Evolutionary conservation across 352 stramenopile species (phyloP).

Genomic region (Aphanomyces euteiches): DNA sequence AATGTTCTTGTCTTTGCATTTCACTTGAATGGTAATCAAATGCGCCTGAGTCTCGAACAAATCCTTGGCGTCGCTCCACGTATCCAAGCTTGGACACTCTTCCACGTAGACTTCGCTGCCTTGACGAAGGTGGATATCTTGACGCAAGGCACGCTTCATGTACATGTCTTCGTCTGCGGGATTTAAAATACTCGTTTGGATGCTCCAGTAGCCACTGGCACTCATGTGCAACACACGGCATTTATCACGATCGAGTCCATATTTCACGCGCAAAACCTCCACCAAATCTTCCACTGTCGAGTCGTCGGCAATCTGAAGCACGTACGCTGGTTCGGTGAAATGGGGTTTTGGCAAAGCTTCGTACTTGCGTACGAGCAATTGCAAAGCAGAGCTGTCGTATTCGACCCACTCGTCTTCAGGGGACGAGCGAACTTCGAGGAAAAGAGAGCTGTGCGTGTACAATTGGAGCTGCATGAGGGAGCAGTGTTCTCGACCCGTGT

Average conservation of each 20-base stretch:
- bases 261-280: slow-evolving; percentile 51
- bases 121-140: slow-evolving; percentile 64
- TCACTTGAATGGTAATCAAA: slow-evolving; percentile 74
- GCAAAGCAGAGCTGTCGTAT: slow-evolving; percentile 58
- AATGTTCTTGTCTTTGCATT: slow-evolving; percentile 34
- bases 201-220: slow-evolving; percentile 56
- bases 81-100: slow-evolving; percentile 50
- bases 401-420: slow-evolving; percentile 57
- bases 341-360: slow-evolving; percentile 14
- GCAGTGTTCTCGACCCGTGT: slow-evolving; percentile 47
- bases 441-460: slow-evolving; percentile 69
- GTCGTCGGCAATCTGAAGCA: slow-evolving; percentile 59
- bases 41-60: slow-evolving; percentile 77
- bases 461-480: slow-evolving; percentile 54
- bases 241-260: slow-evolving; percentile 40
- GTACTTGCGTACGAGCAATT: slow-evolving; percentile 66
- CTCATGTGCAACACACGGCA: slow-evolving; percentile 71
- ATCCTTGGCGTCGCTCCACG: slow-evolving; percentile 49
- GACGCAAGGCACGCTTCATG: slow-evolving; percentile 44
- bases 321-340: slow-evolving; percentile 7
- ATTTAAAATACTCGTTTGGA: slow-evolving; percentile 66
- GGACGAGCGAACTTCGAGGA: slow-evolving; percentile 59
- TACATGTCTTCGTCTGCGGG: slow-evolving; percentile 43
- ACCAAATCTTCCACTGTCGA: slow-evolving; percentile 52
- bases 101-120: slow-evolving; percentile 73